Evolutionary conservation across 2,329 filamentous ascomycete species (phyloP), one percentile per base, ranked within the genome.

Genomic region (Zymoseptoria passerinii): DNA sequence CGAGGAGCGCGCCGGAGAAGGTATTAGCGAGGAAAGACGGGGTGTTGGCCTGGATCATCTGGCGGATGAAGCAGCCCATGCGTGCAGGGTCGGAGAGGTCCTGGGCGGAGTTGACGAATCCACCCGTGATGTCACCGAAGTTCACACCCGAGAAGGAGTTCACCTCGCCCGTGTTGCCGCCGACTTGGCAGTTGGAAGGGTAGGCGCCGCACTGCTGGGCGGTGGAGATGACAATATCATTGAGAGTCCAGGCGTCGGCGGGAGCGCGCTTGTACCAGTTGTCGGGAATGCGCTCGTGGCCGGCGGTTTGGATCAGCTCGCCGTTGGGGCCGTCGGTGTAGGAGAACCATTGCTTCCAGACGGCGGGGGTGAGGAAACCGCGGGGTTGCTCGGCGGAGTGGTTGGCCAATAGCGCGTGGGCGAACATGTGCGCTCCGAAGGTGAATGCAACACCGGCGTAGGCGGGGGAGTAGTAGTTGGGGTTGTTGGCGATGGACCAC

Each of bases 381-480:
- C 61, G 56, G 10, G 66, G 66, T 8, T 67, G 40, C 29, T 62
- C 62, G 8, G 65, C 62, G 20, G 65, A 66, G 65, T 67, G 66
- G 57, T 67, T 67, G 51, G 65, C 62, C 4, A 67, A 50, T 9
- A 67, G 57, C 35, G 63, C 58, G 27, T 58, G 64, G 19, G 65
- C 63, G 54, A 67, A 67, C 65, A 67, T 67, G 61, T 67, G 65
- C 4, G 65, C 65, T 28, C 65, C 65, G 55, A 67, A 67, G 52
- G 65, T 67, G 64, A 67, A 67, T 9, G 65, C 65, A 19, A 67
- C 60, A 53, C 65, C 65, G 10, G 65, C 63, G 52, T 67, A 67
- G 16, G 63, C 56, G 8, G 65, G 65, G 10, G 58, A 58, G 61
- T 64, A 67, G 52, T 67, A 67, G 60, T 67, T 67, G 35, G 65